Evolutionary conservation across 2,329 filamentous ascomycete genomes (phyloP), one percentile per base, ranked within the genome.

Genomic region (Penicillium janthinellum): DNA sequence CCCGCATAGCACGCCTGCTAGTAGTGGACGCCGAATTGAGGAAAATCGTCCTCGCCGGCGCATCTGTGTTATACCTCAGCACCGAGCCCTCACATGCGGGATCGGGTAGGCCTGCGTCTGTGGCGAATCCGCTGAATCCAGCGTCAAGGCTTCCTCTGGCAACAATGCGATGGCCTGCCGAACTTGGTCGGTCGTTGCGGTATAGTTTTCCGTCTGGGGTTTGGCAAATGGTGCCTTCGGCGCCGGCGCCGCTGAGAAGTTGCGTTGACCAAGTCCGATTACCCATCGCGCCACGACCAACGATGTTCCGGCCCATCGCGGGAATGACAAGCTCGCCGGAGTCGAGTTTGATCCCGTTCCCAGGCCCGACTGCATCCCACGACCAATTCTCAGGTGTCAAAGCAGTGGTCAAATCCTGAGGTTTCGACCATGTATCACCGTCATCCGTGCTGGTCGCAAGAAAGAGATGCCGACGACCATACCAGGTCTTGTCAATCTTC

Each of bases 181-280:
- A 50, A 28, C 47, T 37, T 20, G 28, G 8, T 37, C 47, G 47
- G 11, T 50, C 47, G 12, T 50, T 50, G 3, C 31, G 47, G 31
- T 50, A 50, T 22, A 50, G 17, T n/a, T 50, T 50, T 14, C 47
- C 31, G 17, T 50, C 47, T 35, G 47, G 47, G 4, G 28, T 50
- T n/a, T 50, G 47, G 28, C 47, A 35, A 37, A 50, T 50, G 8
- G 47, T 50, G 28, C 47, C 47, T 50, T 50, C 47, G 12, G 47
- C 47, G 17, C 47, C 47, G 5, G 47, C 47, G 22, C 47, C 47
- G 17, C 12, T 50, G 6, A 50, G 47, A 37, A 50, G n/a, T 31
- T 37, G 47, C 10, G 10, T 5, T 50, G 47, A 50, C 47, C 31
- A 50, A 37, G 47, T 50, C 31, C 28, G 47, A 14, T 50, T 50